A percentile compares a stretch with the other conserved stretches of the same genome.
Conservation (phyloP, 805 yeast genomes). For the Wickerhamomyces bovis region DNA sequence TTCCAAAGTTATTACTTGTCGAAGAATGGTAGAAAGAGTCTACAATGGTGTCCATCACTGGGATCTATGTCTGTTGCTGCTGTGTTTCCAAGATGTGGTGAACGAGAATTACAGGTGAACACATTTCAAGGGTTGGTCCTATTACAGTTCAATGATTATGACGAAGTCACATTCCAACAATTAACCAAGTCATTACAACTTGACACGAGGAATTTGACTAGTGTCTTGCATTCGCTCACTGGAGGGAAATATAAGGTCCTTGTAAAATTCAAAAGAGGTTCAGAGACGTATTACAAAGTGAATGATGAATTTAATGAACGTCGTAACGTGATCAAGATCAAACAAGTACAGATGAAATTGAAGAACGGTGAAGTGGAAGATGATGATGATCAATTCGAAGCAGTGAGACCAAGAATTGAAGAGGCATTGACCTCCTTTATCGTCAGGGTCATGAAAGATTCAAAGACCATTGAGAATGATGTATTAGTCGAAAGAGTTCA, state of each 20-base stretch:
- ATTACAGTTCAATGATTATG: constrained; percentile 15
- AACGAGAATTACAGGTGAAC: constrained; percentile 16
- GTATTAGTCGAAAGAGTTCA: constrained; percentile 7
- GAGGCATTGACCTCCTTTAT: constrained; percentile 17
- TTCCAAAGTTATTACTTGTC: constrained; percentile 13
- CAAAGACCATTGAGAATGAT: constrained; percentile 10
- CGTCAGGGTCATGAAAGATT: constrained; percentile 15
- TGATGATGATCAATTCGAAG: background rate
- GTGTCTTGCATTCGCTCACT: constrained; percentile 20
- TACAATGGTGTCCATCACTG: constrained; percentile 18
- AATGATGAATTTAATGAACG: constrained; percentile 17
- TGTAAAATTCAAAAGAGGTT: constrained; percentile 2
- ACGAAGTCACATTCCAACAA: constrained; percentile 10
- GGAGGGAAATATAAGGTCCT: constrained; percentile 17
- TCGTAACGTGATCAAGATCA: constrained; percentile 11
- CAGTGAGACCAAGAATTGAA: constrained; percentile 2
- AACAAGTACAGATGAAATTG: constrained; percentile 15
- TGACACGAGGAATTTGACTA: constrained; percentile 11
- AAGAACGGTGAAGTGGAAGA: constrained; percentile 11
- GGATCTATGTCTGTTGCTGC: constrained; percentile 17
- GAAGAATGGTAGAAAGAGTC: constrained; percentile 2
- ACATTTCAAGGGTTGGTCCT: constrained; percentile 17
- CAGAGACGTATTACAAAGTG: constrained; percentile 3
- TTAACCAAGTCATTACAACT: constrained; percentile 9
- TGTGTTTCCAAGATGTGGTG: constrained; percentile 9